Evolutionary conservation across 1,139 yeast species (phyloP), one percentile per base, ranked within the genome.

Genomic region (Diutina rugosa): DNA sequence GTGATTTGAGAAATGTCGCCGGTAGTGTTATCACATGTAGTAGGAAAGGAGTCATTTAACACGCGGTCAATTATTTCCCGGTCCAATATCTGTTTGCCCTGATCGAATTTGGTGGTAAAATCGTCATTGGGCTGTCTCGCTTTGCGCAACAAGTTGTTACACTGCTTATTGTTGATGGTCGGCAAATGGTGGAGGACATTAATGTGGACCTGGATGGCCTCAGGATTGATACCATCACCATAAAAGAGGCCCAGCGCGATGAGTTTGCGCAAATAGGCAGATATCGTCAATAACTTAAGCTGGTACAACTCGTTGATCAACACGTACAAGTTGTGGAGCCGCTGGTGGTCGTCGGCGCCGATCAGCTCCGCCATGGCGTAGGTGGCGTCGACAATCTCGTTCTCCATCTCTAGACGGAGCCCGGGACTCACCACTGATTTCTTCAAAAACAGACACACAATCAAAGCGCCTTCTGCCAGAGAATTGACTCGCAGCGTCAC

Each of bases 211-310:
- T 68, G 60, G 59, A 66, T 57, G 3, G 65, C 69, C 1, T 70
- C 70, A 1, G 60, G 56, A 4, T 75, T 69, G 7, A 79, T 65
- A 2, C 16, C 14, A 18, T 47, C 51, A 29, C 51, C 51, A 65
- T 86, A 89, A 56, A 90, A 79, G 0, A 88, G 74, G 4, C 97
- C 97, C 1, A 95, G 85, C 4, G 97, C 90, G 56, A 90, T 90
- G 46, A 90, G 71, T 61, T 85, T 81, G 63, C 97, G 72, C 58
- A 90, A 73, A 63, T 90, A 90, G 0, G 88, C 79, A 0, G 91
- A 83, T 2, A 86, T 78, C 1, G 81, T 71, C 41, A 85, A 75
- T 30, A 84, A 67, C 54, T 79, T 77, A 55, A 79, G 67, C 47
- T 74, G 77, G 55, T 78, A 75, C 9, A 86, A 67, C 63, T 82